Base-by-base conservation (phyloP, 495 filamentous ascomycete species). In the Neurospora sp. region DNA sequence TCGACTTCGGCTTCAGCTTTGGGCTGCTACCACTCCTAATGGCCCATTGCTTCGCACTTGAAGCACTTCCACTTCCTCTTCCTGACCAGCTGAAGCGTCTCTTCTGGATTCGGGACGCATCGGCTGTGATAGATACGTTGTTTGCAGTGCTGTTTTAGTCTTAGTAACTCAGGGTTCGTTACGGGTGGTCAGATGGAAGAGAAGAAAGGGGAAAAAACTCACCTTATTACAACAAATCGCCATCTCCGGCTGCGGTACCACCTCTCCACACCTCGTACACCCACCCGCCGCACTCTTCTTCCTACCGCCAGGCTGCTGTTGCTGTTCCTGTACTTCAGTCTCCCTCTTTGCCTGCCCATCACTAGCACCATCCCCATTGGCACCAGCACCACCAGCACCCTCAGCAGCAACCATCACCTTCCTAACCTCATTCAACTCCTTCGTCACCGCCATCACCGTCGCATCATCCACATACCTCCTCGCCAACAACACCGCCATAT, bases 201-300 rank as follows among this genome's bases (percentile, higher is more conserved):
- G 21, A 28, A 39, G 43, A 66, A 71, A n/a, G n/a, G n/a, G n/a
- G n/a, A n/a, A n/a, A 70, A 62, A 24, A 78, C 81, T 74, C 72
- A 86, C 85, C 79, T 82, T 78, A 71, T 85, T 85, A 19, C 77
- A 75, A 75, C 85, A 86, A 37, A 85, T 77, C 70, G 85, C 42
- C 73, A 83, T 77, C 5, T 73, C 74, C 8, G 80, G 76, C 9
- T 82, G 81, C 5, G 82, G 75, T 42, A 85, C 80, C 11, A 81
- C 79, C 72, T 82, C 78, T 2, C 81, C 80, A 71, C 85, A 86
- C 5, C 76, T 73, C 0, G 76, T 74, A 66, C 83, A 85, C 28
- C 85, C 84, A 7, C 79, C 82, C 15, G 80, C 82, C 70, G 79
- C 77, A 43, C 74, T 76, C 39, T 78, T 76, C 21, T 69, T 78